Evolutionary conservation across 176 grass and related monocot genomes (phyloP).

Genomic region (Ananas comosus): DNA sequence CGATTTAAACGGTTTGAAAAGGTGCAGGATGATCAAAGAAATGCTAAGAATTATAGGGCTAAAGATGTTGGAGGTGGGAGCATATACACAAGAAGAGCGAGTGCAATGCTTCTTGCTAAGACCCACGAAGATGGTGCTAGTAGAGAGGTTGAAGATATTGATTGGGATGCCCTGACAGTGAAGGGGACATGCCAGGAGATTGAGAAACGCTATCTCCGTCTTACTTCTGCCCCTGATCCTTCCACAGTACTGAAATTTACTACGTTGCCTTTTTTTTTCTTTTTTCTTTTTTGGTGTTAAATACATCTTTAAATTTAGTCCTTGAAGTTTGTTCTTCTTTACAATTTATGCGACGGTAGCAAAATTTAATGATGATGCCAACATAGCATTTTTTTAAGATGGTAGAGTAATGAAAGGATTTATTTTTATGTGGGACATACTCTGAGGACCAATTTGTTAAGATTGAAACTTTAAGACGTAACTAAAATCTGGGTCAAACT

Average conservation of each 20-base stretch:
- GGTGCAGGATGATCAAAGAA: slow-evolving; percentile 31
- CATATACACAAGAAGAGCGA: slow-evolving; percentile 42
- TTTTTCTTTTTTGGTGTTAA: too few relatives aligned
- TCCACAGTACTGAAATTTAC: slow-evolving; percentile 38
- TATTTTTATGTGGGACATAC: too few relatives aligned
- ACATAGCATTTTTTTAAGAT: too few relatives aligned
- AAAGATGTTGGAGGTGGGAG: slow-evolving; percentile 36
- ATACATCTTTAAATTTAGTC: neutral
- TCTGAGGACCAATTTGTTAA: too few relatives aligned
- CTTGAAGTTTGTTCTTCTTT: too few relatives aligned
- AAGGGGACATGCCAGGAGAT: slow-evolving; percentile 91
- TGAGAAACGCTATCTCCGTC: slow-evolving; percentile 89
- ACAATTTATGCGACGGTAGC: too few relatives aligned
- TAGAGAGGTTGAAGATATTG: slow-evolving; percentile 84
- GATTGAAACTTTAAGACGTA: too few relatives aligned
- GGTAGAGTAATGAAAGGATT: too few relatives aligned
- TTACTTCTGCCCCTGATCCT: slow-evolving; percentile 89
- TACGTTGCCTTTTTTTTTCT: too few relatives aligned
- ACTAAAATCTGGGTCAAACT: too few relatives aligned
- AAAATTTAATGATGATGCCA: too few relatives aligned
- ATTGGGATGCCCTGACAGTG: slow-evolving; percentile 86
- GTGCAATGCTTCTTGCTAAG: slow-evolving; percentile 48
- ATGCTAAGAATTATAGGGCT: slow-evolving; percentile 30
- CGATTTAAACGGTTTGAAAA: slow-evolving; percentile 92
- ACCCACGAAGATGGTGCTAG: slow-evolving; percentile 41